A percentile compares a stretch with the other conserved stretches of the same genome.
phyloP scores from a whole-genome alignment of 306 rosid genomes.

The Prunus davidiana region DNA sequence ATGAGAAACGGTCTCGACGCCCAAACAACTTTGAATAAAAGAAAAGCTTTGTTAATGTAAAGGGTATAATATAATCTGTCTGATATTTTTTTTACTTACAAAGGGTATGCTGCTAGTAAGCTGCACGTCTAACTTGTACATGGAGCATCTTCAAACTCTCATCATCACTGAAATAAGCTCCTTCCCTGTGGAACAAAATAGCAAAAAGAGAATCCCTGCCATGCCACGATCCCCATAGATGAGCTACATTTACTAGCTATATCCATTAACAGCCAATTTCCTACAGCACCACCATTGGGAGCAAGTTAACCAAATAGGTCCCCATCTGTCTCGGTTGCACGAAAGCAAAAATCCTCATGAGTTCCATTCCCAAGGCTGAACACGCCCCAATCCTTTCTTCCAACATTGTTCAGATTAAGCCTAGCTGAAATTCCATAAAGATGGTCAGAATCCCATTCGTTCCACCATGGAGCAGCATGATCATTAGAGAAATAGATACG shows the following conservation, averaged over 20 bases:
- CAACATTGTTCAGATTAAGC: conserved; percentile 27
- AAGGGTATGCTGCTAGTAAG: no score
- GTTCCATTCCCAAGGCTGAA: conserved; percentile 29
- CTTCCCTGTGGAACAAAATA: background rate
- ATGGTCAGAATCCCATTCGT: conserved; percentile 62
- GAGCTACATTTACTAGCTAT: background rate
- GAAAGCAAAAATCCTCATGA: conserved; percentile 30
- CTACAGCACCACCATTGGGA: conserved; percentile 61
- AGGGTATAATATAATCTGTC: no score
- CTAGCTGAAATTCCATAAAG: conserved; percentile 35
- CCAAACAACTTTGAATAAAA: background rate
- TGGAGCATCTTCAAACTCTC: background rate
- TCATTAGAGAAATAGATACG: conserved; percentile 28
- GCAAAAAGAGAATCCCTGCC: background rate
- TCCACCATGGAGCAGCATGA: conserved; percentile 2
- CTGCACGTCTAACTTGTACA: background rate
- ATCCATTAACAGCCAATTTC: conserved; percentile 12
- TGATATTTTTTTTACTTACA: no score
- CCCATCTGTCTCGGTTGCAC: conserved; percentile 31
- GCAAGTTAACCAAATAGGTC: conserved; percentile 53
- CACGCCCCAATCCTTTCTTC: conserved; percentile 47
- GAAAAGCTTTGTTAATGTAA: no score
- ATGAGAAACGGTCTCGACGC: background rate
- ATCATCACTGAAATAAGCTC: background rate
- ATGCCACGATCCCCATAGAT: background rate